phyloP scores from a whole-genome alignment of 176 grass and related monocot species.

The Rhipidocladum racemiflorum region DNA sequence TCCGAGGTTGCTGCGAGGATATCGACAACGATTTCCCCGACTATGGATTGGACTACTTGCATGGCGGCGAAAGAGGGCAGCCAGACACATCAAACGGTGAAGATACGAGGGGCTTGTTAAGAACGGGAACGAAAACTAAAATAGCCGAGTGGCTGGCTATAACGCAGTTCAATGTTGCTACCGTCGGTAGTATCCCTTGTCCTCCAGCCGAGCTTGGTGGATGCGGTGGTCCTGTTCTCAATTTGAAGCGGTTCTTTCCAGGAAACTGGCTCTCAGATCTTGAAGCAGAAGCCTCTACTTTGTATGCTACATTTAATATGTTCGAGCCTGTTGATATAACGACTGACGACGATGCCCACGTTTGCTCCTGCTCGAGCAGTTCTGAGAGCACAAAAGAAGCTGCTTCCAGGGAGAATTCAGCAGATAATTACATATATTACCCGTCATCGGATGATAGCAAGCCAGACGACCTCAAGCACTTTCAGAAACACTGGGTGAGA shows the following conservation, averaged over 20 bases:
- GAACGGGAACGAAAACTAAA: neutral
- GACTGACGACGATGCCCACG: neutral
- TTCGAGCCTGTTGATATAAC: neutral
- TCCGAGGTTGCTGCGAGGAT: constrained; percentile 2
- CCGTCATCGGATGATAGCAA: constrained; percentile 25
- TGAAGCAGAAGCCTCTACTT: neutral
- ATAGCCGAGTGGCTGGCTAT: no score
- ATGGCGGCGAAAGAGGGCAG: constrained; percentile 24
- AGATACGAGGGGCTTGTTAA: neutral
- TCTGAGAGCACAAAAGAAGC: constrained; percentile 34
- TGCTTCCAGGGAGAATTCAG: constrained; percentile 31
- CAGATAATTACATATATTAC: constrained; percentile 52
- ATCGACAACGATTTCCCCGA: neutral
- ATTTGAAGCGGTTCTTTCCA: constrained; percentile 33
- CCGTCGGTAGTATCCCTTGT: no score
- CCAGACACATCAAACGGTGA: neutral
- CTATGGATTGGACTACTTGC: constrained; percentile 31
- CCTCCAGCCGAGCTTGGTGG: constrained; percentile 19
- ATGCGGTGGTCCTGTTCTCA: constrained; percentile 34
- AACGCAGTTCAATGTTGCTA: no score
- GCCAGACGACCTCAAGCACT: constrained; percentile 42
- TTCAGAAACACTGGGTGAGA: constrained; percentile 56
- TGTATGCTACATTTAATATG: neutral
- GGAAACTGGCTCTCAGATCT: constrained; percentile 17
- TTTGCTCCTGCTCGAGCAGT: no score